These are phyloP conservation scores for Epichloe elymi DNA, from an alignment of 2,329 filamentous ascomycete species.

Conservation along the genomic window DNA sequence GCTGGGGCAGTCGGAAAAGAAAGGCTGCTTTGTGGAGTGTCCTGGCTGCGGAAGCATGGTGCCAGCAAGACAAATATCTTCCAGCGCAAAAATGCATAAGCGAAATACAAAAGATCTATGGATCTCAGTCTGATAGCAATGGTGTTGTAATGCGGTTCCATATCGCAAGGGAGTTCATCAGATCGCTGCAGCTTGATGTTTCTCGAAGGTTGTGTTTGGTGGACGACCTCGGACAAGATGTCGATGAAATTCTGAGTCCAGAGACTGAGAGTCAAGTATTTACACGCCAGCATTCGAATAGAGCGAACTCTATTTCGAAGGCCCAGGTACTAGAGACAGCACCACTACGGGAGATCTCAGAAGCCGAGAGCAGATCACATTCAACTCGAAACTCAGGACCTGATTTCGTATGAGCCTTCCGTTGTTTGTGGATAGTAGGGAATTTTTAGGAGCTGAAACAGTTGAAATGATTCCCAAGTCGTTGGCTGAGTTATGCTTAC, in stretches of 20 bases:
- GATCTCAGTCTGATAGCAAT: slow-evolving; percentile 32
- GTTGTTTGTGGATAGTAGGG: background rate
- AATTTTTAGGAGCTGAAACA: too few relatives aligned
- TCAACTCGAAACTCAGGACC: background rate
- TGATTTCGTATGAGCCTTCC: background rate
- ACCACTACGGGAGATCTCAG: slow-evolving; percentile 19
- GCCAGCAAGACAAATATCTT: slow-evolving; percentile 59
- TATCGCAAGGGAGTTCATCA: slow-evolving; percentile 38
- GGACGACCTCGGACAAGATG: slow-evolving; percentile 17
- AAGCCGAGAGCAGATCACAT: slow-evolving; percentile 5
- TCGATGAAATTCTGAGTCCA: slow-evolving; percentile 22
- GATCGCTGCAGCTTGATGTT: slow-evolving; percentile 35
- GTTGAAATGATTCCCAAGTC: too few relatives aligned
- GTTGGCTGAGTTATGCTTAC: too few relatives aligned
- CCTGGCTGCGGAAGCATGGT: slow-evolving; percentile 73
- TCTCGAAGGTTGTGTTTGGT: slow-evolving; percentile 30
- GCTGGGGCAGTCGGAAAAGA: slow-evolving; percentile 58
- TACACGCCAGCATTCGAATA: slow-evolving; percentile 23
- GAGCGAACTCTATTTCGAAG: background rate
- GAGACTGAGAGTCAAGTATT: slow-evolving; percentile 36
- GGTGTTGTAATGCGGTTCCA: slow-evolving; percentile 36
- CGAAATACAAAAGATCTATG: slow-evolving; percentile 47
- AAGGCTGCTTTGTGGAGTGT: slow-evolving; percentile 88
- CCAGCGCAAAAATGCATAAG: slow-evolving; percentile 70
- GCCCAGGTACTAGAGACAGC: slow-evolving; percentile 36